phyloP scores from a whole-genome alignment of 805 yeast species.

The Ogataea henricii region DNA sequence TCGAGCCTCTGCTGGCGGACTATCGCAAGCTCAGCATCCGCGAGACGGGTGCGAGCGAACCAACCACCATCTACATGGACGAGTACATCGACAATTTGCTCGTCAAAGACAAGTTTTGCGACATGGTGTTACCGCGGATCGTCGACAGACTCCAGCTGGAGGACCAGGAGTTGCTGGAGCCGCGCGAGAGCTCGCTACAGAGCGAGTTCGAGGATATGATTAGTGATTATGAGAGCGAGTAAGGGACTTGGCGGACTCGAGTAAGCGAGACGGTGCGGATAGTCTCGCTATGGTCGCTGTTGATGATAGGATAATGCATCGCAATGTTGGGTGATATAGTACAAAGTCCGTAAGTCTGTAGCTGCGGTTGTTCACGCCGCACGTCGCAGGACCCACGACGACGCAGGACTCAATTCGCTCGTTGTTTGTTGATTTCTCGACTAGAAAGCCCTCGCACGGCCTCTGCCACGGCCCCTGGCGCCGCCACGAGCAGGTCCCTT shows the following conservation, averaged over 20 bases:
- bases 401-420: not conserved
- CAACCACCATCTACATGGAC: constrained; percentile 61
- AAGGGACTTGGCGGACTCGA: too few species aligned
- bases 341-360: not conserved
- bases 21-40: constrained; percentile 66
- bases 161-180: constrained; percentile 42
- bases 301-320: not conserved
- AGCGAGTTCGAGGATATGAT: constrained; percentile 35
- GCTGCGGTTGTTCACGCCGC: too few species aligned
- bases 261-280: not conserved
- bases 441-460: constrained; percentile 36
- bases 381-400: too few species aligned
- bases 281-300: not conserved
- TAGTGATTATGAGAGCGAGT: constrained; percentile 21
- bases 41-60: constrained; percentile 36
- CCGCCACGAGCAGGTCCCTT: constrained; percentile 30
- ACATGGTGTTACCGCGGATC: constrained; percentile 71
- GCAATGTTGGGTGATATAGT: not conserved
- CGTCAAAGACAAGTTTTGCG: constrained; percentile 62
- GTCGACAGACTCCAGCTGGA: constrained; percentile 42
- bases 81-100: constrained; percentile 69
- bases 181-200: constrained; percentile 40
- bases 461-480: constrained; percentile 32
- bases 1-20: constrained; percentile 64
- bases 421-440: not conserved